Evolutionary conservation across 805 yeast genomes (phyloP), one percentile per base, ranked within the genome.

Genomic region (Metschnikowia kofuensis): DNA sequence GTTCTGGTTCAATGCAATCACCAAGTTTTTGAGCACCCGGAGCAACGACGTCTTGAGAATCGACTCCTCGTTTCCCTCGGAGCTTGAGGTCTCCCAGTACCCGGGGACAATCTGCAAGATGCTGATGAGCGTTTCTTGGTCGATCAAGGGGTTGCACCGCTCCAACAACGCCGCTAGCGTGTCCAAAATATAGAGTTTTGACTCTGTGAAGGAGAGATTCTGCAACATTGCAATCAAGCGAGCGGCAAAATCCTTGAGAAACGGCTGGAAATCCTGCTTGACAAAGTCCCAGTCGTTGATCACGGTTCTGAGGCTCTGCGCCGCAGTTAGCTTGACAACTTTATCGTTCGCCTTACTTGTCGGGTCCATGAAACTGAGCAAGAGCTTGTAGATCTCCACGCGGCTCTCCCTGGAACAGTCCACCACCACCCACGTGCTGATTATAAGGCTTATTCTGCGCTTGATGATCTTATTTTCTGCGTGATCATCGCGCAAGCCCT

Each of bases 221-320:
- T 73, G 68, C 36, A 89, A 60, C 15, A 87, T 59, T 8, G 65
- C 64, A 31, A 89, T 63, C 12, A 83, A 61, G n/a, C 75, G 63
- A 2, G 66, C 57, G 10, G 87, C 75, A 37, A 78, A 77, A 1
- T 72, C 73, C 29, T 78, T 75, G 46, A 87, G 69, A 59, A 69
- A 90, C 1, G 92, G 89, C 53, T 78, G 68, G 58, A 94, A 89
- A 30, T 73, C 82, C 13, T 68, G 71, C 51, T 87, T 84, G 35
- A 82, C 75, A 64, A 92, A 91, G 51, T 87, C 91, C 88, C 95
- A 89, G 59, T 90, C 97, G 52, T 89, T 91, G 31, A 92, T 73
- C 42, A 87, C 74, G 29, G 80, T 75, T 50, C 83, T 77, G 16
- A 91, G 67, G 0, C 92, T 81, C 58, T 84, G 85, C 13, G 85